Base-by-base conservation (phyloP, 306 rosid genomes). In the Fragaria vesca region DNA sequence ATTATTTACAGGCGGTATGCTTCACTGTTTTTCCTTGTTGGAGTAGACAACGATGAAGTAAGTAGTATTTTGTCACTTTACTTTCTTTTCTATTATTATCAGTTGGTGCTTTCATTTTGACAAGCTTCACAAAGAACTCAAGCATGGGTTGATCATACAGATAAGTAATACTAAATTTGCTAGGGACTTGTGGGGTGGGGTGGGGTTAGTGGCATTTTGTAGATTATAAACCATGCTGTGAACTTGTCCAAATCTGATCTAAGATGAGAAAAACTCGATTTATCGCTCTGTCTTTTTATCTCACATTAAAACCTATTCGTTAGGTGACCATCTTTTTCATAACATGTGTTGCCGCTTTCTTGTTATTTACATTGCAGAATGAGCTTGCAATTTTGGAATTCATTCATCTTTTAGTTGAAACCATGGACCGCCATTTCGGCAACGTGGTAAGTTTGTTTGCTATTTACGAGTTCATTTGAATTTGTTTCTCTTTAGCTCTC, bases 341-440 rank as follows among this genome's bases (percentile, higher is more conserved):
- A 73, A 74, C 4, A n/a, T 15, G 4, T 32, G 5, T 28, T 34
- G 62, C 45, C 60, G 18, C 61, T 61, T 20, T 75, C 17, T 48
- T 75, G 43, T 75, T 50, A 46, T 79, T 38, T 55, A 71, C 54
- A 57, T 83, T 88, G 87, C 87, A 95, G 97, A 95, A 95, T 81
- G 97, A 95, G 79, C 96, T 93, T 16, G 97, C 97, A 36, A 92
- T 90, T 78, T 86, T 95, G 91, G 97, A 95, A 80, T 93, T 95
- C 85, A 95, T 95, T 67, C 97, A 93, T 86, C 91, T 93, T 50
- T 80, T 95, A 60, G 99, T 95, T 17, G 99, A 93, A 87, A 95
- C 97, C 74, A 95, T 95, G 99, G 99, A 95, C 77, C 89, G 96
- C 18, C 99, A 95, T 75, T 95, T 95, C 5, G 97, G 99, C 88